phyloP scores from a whole-genome alignment of 768 basidiomycete genomes.

The Tubosaeta sp. region DNA sequence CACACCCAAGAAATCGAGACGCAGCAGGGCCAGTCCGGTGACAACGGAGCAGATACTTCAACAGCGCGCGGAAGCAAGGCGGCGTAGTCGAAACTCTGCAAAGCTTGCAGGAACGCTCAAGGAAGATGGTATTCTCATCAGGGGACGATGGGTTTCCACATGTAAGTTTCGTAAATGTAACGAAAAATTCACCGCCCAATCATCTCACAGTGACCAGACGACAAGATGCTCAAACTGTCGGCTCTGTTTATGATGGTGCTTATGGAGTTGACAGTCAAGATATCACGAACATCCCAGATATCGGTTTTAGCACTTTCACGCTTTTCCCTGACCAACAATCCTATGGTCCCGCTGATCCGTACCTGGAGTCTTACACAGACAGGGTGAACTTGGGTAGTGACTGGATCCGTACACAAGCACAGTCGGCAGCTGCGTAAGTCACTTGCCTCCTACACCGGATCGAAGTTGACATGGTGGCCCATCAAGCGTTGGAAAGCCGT shows the following conservation, averaged over 20 bases:
- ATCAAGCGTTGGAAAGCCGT: slow-evolving; percentile 52
- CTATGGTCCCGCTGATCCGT: slow-evolving; percentile 48
- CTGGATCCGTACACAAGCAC: slow-evolving; percentile 53
- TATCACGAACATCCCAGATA: slow-evolving; percentile 50
- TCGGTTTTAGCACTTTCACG: slow-evolving; percentile 58
- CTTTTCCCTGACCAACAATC: slow-evolving; percentile 66
- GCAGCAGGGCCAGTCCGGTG: slow-evolving; percentile 36
- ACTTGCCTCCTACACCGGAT: neutral
- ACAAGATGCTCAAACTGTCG: slow-evolving; percentile 40
- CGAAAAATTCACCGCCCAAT: neutral
- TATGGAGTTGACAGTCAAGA: slow-evolving; percentile 65
- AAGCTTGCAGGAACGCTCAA: slow-evolving; percentile 31
- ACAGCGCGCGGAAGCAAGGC: slow-evolving; percentile 45
- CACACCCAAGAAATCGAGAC: slow-evolving; percentile 36
- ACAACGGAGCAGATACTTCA: slow-evolving; percentile 46
- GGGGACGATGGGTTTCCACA: slow-evolving; percentile 59
- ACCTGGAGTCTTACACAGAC: slow-evolving; percentile 48
- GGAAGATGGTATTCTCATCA: slow-evolving; percentile 43
- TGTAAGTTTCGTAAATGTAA: slow-evolving; percentile 29
- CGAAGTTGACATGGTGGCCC: slow-evolving; percentile 2
- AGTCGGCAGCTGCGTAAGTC: slow-evolving; percentile 41
- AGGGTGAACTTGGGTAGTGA: slow-evolving; percentile 45
- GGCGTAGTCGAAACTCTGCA: slow-evolving; percentile 37
- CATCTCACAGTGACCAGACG: slow-evolving; percentile 40
- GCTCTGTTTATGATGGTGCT: slow-evolving; percentile 58